Conservation (phyloP, 2,329 filamentous ascomycete genomes). For the Colletotrichum neosansevieriae region DNA sequence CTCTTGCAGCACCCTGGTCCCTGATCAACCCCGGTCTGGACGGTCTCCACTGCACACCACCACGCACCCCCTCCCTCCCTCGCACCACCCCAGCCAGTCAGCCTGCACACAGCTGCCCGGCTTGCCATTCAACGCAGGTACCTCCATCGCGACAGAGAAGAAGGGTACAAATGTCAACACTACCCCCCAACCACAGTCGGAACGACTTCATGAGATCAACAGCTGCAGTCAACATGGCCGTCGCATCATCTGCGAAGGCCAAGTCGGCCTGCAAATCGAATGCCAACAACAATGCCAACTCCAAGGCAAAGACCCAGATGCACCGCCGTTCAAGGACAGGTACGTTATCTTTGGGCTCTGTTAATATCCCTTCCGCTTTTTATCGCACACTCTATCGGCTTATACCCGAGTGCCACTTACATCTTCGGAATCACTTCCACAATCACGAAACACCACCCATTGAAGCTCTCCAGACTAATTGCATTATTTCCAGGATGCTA, state of each 20-base stretch:
- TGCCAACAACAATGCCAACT: slow-evolving; percentile 60
- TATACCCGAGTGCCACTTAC: slow-evolving; percentile 44
- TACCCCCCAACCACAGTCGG: slow-evolving; percentile 68
- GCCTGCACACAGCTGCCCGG: slow-evolving; percentile 41
- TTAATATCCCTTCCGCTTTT: slow-evolving; percentile 16
- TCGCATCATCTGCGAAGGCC: slow-evolving; percentile 69
- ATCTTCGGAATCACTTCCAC: slow-evolving; percentile 28
- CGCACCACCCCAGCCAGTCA: slow-evolving; percentile 41
- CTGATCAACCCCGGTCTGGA: slow-evolving; percentile 30
- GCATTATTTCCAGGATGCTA: slow-evolving; percentile 67
- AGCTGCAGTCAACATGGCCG: slow-evolving; percentile 69
- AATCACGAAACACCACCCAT: slow-evolving; percentile 42
- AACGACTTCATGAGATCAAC: slow-evolving; percentile 58
- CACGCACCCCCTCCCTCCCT: slow-evolving; percentile 38
- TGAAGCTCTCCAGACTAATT: slow-evolving; percentile 25
- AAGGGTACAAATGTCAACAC: slow-evolving; percentile 74
- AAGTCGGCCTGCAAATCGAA: slow-evolving; percentile 67
- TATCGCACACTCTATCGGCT: slow-evolving; percentile 43
- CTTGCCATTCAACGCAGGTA: slow-evolving; percentile 57
- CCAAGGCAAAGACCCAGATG: slow-evolving; percentile 84
- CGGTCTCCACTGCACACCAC: slow-evolving; percentile 24
- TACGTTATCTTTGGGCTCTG: slow-evolving; percentile 65
- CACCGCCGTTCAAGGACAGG: slow-evolving; percentile 95
- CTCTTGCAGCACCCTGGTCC: slow-evolving; percentile 26
- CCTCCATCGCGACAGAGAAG: slow-evolving; percentile 48